Base-by-base conservation (phyloP, 169 alveolate species). In the Plasmodium ovale region DNA sequence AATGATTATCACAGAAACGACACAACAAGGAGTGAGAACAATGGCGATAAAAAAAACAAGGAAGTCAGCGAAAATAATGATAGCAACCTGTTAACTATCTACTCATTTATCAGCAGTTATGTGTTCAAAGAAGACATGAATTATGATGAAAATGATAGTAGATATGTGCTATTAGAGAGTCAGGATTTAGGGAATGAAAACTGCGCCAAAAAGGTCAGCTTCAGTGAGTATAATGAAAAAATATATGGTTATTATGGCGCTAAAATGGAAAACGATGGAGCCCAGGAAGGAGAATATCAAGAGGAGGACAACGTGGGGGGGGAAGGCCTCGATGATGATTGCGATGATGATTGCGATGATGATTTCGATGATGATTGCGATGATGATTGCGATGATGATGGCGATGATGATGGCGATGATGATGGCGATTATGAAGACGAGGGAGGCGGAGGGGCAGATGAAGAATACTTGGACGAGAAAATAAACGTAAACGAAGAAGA, bases 71-170 rank as follows among this genome's bases (percentile, higher is more conserved):
- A 74, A 25, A 59, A 74, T 44, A 74, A 74, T 74, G 64, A 74
- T 42, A 74, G 73, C 21, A 27, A 58, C 58, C 60, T 74, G 44
- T 74, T 74, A 53, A 74, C 88, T 0, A 74, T 74, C 35, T 74
- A 74, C 44, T 74, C 88, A 3, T 74, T 74, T 65, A 74, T 74
- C 25, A 74, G 88, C 64, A 74, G 62, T 47, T 74, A 74, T 60
- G 73, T 74, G 44, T 62, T 74, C 25, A 74, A 60, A 47, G 88
- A 74, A 74, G 88, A 74, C n/a, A 37, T 37, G 60, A 74, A 44
- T 60, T 74, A 74, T 60, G 88, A 74, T 31, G 88, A 74, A 60
- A 62, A 74, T 74, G 72, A 74, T n/a, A 74, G 53, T 35, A 74
- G 73, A 53, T 74, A 74, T 16, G 69, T 37, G 23, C 60, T 74